Conservation (phyloP, 2,329 filamentous ascomycete species). For the Cordyceps tenuipes region DNA sequence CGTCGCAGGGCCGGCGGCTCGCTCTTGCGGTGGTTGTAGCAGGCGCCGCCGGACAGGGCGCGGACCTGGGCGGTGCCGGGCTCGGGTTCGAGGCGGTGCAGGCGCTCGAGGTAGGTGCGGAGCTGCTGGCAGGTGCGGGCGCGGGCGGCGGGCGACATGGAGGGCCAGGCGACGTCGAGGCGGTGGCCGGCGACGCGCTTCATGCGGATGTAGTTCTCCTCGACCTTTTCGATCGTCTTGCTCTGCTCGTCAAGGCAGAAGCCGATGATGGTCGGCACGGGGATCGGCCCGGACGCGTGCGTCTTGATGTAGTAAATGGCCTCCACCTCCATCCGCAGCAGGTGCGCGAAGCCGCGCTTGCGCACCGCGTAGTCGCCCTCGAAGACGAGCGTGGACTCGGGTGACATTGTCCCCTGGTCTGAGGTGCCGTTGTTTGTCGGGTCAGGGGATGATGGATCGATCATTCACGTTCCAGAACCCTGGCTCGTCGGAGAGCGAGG, state of each 20-base stretch:
- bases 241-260: conserved; percentile 9
- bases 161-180: conserved; percentile 14
- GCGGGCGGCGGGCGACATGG: conserved; percentile 7
- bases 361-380: not conserved
- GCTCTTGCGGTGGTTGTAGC: conserved; percentile 2
- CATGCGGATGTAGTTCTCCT: conserved; percentile 15
- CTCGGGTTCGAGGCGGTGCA: conserved; percentile 11
- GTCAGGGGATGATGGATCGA: not conserved
- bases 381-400: not conserved
- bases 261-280: conserved; percentile 6
- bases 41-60: not conserved
- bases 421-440: not conserved
- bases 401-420: not conserved
- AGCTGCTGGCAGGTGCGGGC: conserved; percentile 11
- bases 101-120: conserved; percentile 8
- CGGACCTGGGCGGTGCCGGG: not conserved
- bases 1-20: conserved; percentile 6
- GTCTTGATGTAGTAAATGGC: conserved; percentile 13
- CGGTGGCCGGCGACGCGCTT: conserved; percentile 10
- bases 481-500: not conserved
- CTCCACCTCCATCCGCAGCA: conserved; percentile 10
- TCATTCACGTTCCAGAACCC: not conserved
- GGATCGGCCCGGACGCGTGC: conserved; percentile 3
- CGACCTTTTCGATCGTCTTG: not conserved
- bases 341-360: not conserved